Base-by-base conservation (phyloP, 768 basidiomycete species). In the Trametes villosa region DNA sequence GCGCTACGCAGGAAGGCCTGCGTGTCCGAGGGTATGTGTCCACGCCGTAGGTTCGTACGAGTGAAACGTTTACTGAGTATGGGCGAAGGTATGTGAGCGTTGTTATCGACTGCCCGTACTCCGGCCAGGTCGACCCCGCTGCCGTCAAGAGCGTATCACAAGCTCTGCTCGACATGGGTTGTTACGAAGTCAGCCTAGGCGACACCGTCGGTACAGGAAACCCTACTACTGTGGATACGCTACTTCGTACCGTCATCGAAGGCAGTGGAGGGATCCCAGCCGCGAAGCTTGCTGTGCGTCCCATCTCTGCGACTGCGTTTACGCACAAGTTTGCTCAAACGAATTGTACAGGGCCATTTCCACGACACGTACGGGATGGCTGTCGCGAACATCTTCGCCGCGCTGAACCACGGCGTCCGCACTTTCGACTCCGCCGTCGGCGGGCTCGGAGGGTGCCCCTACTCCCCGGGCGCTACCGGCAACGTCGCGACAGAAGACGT, bases 401-500 rank as follows among this genome's bases (percentile, higher is more conserved):
- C 91, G 3, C 82, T 94, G 13, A 77, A 83, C 12, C 76, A 86
- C 50, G 96, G 95, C 17, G 75, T 98, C 13, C 82, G 87, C 12
- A 91, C 93, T 2, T 83, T 98, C 42, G 96, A 91, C 69, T 80
- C 91, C 2, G 87, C 90, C 0, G 86, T 97, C 18, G 94, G 89
- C 18, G 95, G 96, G 0, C 85, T 98, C 1, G 96, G 96, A 3
- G 94, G 96, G 18, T 98, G 96, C 69, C 96, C 96, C 3, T 98
- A 93, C 74, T 94, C 96, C 1, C 96, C 96, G 2, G 95, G 95
- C 6, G 95, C 96, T 15, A 95, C 94, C 0, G 96, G 96, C 17
- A 97, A 97, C 66, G 92, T 97, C 18, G 88, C 94, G 0, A 98
- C 96, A 0, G 96, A 98, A 67, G 92, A 96, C 65, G 85, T 96